Evolutionary conservation across 352 stramenopile species (phyloP).

Genomic region (Phytophthora foliorum): DNA sequence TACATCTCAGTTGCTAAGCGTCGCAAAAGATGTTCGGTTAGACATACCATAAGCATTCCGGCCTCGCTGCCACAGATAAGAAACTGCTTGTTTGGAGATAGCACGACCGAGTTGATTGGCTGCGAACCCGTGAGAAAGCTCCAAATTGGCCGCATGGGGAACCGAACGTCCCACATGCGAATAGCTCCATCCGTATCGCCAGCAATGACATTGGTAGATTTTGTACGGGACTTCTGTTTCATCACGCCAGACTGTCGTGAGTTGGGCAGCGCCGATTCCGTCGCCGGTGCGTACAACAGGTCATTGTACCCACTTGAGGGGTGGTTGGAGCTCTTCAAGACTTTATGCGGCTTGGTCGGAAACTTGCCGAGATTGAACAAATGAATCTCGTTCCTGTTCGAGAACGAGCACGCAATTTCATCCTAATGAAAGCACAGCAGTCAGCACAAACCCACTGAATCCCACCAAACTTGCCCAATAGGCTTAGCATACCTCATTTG

Average conservation of each 20-base stretch:
- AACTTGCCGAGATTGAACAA: conserved; percentile 85
- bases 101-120: conserved; percentile 57
- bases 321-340: conserved; percentile 75
- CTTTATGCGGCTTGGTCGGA: conserved; percentile 59
- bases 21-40: neutral
- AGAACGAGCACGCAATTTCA: conserved; percentile 79
- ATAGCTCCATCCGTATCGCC: conserved; percentile 72
- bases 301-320: conserved; percentile 84
- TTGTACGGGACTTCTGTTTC: conserved; percentile 25
- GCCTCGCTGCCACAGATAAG: conserved; percentile 72
- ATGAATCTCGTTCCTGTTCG: conserved; percentile 79
- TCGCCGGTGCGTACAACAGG: conserved; percentile 59
- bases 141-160: conserved; percentile 61
- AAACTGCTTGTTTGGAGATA: conserved; percentile 57
- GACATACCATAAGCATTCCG: conserved; percentile 62
- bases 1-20: neutral
- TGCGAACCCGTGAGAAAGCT: conserved; percentile 58
- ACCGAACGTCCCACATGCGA: conserved; percentile 75
- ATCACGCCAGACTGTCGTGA: neutral
- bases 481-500: conserved; percentile 56
- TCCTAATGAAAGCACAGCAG: conserved; percentile 42
- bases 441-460: neutral
- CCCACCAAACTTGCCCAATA: neutral
- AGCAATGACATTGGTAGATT: conserved; percentile 49
- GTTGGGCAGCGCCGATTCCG: neutral